These are phyloP conservation scores for Penicillium chermesinum DNA, from an alignment of 495 filamentous ascomycete species.

Conservation along the genomic window DNA sequence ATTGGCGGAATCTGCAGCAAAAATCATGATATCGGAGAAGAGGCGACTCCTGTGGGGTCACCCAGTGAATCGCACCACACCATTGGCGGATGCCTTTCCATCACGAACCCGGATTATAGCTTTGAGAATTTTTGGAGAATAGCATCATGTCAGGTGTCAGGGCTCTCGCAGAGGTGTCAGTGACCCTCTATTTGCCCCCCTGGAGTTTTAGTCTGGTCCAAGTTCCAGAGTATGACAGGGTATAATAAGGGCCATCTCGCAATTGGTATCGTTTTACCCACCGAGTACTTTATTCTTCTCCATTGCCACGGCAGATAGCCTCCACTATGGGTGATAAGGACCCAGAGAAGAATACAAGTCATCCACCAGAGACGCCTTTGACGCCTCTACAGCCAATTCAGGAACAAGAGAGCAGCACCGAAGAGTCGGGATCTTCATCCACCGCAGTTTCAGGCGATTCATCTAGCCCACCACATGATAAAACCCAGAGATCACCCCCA, in stretches of 20 bases:
- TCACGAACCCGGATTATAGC: background rate
- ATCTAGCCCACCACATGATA: background rate
- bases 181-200: too few relatives aligned
- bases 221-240: background rate
- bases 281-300: too few relatives aligned
- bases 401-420: slow-evolving; percentile 1
- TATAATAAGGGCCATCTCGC: background rate
- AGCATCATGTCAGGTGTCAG: too few relatives aligned
- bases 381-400: slow-evolving; percentile 1
- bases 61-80: background rate
- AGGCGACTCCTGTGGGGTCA: background rate
- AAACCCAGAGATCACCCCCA: background rate
- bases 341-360: background rate
- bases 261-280: background rate
- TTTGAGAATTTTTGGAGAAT: too few relatives aligned
- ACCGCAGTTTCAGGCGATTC: background rate
- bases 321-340: background rate
- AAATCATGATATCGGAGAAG: background rate
- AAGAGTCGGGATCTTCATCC: background rate
- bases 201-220: too few relatives aligned
- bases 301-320: too few relatives aligned
- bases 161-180: too few relatives aligned
- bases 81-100: background rate
- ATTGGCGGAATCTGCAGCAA: background rate
- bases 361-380: background rate